A percentile compares a stretch with the other conserved stretches of the same genome.
phyloP scores from a whole-genome alignment of 2,329 filamentous ascomycete species.

The Diplodia corticola region DNA sequence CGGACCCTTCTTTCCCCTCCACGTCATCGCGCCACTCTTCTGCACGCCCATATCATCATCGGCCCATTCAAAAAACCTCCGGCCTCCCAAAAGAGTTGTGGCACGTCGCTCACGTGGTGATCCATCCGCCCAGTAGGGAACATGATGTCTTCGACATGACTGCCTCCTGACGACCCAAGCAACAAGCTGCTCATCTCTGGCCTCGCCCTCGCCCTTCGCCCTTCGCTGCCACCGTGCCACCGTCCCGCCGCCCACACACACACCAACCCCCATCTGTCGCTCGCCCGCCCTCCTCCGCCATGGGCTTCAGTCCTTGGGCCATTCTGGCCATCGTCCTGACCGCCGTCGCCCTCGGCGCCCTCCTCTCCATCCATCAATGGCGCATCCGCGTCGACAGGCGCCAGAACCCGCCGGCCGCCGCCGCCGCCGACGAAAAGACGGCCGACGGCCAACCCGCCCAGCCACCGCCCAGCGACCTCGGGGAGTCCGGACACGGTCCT shows the following conservation, averaged over 20 bases:
- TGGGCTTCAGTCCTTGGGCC: constrained; percentile 8
- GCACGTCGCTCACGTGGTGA: constrained; percentile 5
- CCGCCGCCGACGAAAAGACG: not conserved
- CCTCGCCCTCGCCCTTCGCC: not conserved
- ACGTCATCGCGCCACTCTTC: constrained; percentile 11
- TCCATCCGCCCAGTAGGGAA: not conserved
- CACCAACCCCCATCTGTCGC: not conserved
- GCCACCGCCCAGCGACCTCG: not conserved
- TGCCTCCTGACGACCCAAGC: not conserved
- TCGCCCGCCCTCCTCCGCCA: not conserved
- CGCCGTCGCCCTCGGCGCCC: constrained; percentile 1
- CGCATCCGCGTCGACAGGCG: constrained; percentile 9
- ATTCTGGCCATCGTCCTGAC: constrained; percentile 10
- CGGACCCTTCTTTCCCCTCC: not conserved
- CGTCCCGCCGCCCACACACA: not conserved
- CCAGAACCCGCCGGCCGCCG: not conserved
- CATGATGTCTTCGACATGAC: constrained; percentile 12
- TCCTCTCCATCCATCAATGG: constrained; percentile 4
- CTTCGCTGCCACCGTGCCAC: not conserved
- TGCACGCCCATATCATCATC: constrained; percentile 7
- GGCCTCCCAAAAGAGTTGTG: not conserved
- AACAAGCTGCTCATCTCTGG: not conserved
- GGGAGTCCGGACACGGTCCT: not conserved
- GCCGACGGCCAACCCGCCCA: not conserved
- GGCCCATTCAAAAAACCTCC: not conserved